phyloP scores from a whole-genome alignment of 1,284 basidiomycete species.

The Leccinum huronense region DNA sequence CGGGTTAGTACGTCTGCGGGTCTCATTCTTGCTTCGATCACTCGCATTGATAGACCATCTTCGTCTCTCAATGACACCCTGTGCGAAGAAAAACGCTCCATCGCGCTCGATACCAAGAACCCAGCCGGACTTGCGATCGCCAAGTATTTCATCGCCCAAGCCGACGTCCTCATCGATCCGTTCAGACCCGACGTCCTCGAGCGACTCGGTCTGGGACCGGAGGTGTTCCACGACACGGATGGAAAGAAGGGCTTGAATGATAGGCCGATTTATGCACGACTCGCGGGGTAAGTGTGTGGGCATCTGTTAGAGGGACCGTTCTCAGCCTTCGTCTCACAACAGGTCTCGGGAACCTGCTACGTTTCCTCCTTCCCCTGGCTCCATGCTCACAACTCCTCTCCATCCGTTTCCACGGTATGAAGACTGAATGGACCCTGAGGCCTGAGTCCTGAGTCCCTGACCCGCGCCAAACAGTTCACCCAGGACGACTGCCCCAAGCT shows the following conservation, averaged over 20 bases:
- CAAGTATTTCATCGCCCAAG: slow-evolving; percentile 57
- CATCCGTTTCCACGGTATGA: slow-evolving; percentile 41
- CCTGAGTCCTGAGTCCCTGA: slow-evolving; percentile 28
- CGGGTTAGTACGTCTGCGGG: slow-evolving; percentile 56
- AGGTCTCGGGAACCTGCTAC: slow-evolving; percentile 81
- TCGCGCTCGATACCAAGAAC: slow-evolving; percentile 65
- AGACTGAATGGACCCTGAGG: slow-evolving; percentile 47
- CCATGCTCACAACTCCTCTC: slow-evolving; percentile 41
- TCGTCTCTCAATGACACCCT: slow-evolving; percentile 50
- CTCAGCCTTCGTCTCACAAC: slow-evolving; percentile 1
- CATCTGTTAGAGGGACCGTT: background rate
- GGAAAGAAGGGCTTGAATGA: slow-evolving; percentile 52
- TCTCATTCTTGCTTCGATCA: slow-evolving; percentile 73
- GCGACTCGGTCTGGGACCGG: slow-evolving; percentile 72
- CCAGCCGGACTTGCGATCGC: slow-evolving; percentile 59
- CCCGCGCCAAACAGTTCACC: slow-evolving; percentile 48
- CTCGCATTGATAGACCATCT: slow-evolving; percentile 67
- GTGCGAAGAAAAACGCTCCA: slow-evolving; percentile 71
- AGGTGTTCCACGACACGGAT: slow-evolving; percentile 58
- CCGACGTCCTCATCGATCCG: slow-evolving; percentile 81
- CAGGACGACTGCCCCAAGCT: slow-evolving; percentile 61
- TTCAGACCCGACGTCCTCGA: slow-evolving; percentile 85
- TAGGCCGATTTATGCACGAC: slow-evolving; percentile 61
- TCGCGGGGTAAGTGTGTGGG: slow-evolving; percentile 54
- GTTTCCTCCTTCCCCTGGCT: slow-evolving; percentile 70